Evolutionary conservation across 306 rosid genomes (phyloP).

Genomic region (Dalbergia oliveri): DNA sequence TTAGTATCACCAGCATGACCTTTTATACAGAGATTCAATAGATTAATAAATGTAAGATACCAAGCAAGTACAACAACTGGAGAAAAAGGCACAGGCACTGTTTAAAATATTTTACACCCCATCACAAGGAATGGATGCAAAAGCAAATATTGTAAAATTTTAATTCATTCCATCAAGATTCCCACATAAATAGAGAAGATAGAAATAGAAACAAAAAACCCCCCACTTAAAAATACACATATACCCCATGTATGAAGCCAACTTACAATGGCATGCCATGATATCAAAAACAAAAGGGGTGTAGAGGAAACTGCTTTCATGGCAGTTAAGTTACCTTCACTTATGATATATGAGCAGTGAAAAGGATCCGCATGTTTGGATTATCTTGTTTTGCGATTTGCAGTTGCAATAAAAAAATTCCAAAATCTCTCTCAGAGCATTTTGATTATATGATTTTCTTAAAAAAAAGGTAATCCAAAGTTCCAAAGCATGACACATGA

Average conservation of each 20-base stretch:
- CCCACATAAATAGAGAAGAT: not conserved
- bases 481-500: not conserved
- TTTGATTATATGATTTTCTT: not conserved
- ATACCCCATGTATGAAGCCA: not conserved
- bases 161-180: slow-evolving; percentile 32
- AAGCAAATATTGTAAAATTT: not conserved
- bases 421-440: not conserved
- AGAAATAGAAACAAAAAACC: not conserved
- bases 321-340: slow-evolving; percentile 1
- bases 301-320: not conserved
- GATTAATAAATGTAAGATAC: slow-evolving; percentile 22
- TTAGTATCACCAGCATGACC: slow-evolving; percentile 6
- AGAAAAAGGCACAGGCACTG: slow-evolving; percentile 18
- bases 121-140: slow-evolving; percentile 33
- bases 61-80: slow-evolving; percentile 12
- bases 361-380: not conserved
- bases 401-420: not conserved
- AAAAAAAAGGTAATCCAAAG: not conserved
- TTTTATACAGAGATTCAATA: slow-evolving; percentile 16
- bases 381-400: not conserved
- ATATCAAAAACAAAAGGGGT: not conserved
- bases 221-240: not conserved
- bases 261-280: slow-evolving; percentile 19
- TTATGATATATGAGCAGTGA: not conserved
- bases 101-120: slow-evolving; percentile 1